phyloP scores from a whole-genome alignment of 768 basidiomycete species.

The Collybia mongolica region DNA sequence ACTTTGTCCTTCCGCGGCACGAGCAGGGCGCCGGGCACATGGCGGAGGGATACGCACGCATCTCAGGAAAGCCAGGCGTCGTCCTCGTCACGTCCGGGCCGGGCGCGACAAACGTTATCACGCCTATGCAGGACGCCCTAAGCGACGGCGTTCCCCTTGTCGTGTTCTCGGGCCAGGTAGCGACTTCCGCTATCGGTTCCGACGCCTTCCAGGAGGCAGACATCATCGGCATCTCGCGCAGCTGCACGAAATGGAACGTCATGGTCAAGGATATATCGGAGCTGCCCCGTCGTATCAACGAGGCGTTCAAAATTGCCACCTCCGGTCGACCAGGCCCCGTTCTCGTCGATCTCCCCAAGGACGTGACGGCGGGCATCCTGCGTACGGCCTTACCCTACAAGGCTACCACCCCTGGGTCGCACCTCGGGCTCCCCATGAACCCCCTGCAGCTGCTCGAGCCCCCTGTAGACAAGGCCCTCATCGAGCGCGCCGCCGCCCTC shows the following conservation, averaged over 20 bases:
- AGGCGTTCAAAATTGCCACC: slow-evolving; percentile 99
- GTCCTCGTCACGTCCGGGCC: slow-evolving; percentile 98
- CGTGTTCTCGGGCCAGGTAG: slow-evolving; percentile 98
- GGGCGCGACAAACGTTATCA: slow-evolving; percentile 96
- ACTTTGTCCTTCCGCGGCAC: slow-evolving; percentile 94
- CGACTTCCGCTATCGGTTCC: slow-evolving; percentile 97
- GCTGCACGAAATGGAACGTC: slow-evolving; percentile 99
- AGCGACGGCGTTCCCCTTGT: slow-evolving; percentile 93
- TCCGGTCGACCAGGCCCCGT: slow-evolving; percentile 97
- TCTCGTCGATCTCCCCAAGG: slow-evolving; percentile 98
- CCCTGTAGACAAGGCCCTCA: slow-evolving; percentile 61
- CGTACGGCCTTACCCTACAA: slow-evolving; percentile 82
- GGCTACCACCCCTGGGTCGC: slow-evolving; percentile 78
- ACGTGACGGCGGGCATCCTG: slow-evolving; percentile 92
- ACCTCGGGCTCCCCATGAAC: slow-evolving; percentile 71
- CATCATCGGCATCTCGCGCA: slow-evolving; percentile 91
- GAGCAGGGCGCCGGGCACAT: slow-evolving; percentile 99
- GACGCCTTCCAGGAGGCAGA: slow-evolving; percentile 99
- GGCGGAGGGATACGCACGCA: slow-evolving; percentile 97
- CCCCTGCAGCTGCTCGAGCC: slow-evolving; percentile 60
- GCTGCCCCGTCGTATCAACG: slow-evolving; percentile 93
- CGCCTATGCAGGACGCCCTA: slow-evolving; percentile 96
- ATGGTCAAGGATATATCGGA: slow-evolving; percentile 98
- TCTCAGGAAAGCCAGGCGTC: slow-evolving; percentile 97
- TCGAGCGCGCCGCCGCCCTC: slow-evolving; percentile 81